Evolutionary conservation across 2,329 filamentous ascomycete species (phyloP).

Genomic region (Fulvia fulva): DNA sequence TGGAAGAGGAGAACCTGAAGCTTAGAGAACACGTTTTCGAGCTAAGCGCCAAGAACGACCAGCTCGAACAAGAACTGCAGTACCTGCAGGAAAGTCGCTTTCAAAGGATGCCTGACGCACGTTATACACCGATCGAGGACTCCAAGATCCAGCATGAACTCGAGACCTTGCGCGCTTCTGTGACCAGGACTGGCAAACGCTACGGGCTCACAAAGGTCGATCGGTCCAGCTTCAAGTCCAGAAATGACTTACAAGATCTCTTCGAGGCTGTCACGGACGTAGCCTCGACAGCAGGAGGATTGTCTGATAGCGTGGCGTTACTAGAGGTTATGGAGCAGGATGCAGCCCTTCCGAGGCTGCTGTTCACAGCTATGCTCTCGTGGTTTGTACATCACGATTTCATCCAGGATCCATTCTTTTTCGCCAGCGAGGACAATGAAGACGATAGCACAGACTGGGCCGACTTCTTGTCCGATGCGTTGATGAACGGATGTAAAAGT

Average conservation of each 20-base stretch:
- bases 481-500: background rate
- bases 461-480: background rate
- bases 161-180: constrained; percentile 1
- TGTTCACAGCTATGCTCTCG: constrained; percentile 8
- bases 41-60: background rate
- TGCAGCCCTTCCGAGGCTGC: background rate
- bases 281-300: background rate
- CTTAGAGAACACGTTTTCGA: background rate
- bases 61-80: constrained; percentile 9
- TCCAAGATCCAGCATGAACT: constrained; percentile 6
- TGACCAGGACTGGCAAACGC: constrained; percentile 7
- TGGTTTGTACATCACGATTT: constrained; percentile 1
- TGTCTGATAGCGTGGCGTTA: background rate
- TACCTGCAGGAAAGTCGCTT: constrained; percentile 7
- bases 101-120: constrained; percentile 3
- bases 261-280: background rate
- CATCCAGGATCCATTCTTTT: constrained; percentile 9
- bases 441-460: background rate
- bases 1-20: background rate
- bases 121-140: constrained; percentile 9
- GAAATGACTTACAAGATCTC: background rate
- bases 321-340: background rate
- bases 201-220: background rate
- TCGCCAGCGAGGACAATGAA: background rate
- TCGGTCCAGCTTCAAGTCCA: background rate